Conservation (phyloP, 2,329 filamentous ascomycete genomes). For the Pseudogymnoascus sp. region DNA sequence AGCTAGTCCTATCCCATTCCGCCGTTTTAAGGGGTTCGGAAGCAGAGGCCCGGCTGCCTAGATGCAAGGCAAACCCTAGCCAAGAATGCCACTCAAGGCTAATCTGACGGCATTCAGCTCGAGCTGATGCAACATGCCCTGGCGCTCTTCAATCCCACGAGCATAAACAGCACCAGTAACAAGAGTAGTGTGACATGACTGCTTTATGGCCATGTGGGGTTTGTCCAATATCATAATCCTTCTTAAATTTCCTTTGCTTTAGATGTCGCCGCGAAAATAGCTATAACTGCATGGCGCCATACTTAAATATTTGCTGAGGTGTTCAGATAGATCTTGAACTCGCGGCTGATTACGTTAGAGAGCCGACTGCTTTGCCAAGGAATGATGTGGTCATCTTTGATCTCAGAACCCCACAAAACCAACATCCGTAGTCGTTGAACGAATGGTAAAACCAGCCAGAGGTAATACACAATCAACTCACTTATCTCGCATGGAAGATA, state of each 20-base stretch:
- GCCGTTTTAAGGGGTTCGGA: too few relatives aligned
- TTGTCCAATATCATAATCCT: not conserved
- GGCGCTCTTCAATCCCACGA: not conserved
- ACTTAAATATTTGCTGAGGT: not conserved
- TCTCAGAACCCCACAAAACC: too few relatives aligned
- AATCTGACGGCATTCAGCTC: not conserved
- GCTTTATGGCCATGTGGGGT: too few relatives aligned
- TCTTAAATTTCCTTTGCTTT: not conserved
- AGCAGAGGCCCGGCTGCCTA: too few relatives aligned
- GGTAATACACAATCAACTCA: conserved; percentile 18
- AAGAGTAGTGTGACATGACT: not conserved
- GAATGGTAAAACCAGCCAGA: too few relatives aligned
- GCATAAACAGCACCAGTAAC: not conserved
- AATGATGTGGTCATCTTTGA: too few relatives aligned
- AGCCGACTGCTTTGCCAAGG: not conserved
- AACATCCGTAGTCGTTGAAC: too few relatives aligned
- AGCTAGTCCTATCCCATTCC: too few relatives aligned
- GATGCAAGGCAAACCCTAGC: not conserved
- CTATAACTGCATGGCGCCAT: not conserved
- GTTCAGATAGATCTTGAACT: not conserved
- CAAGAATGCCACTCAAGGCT: not conserved
- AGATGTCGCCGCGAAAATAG: not conserved
- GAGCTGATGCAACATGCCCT: not conserved
- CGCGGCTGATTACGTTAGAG: not conserved
- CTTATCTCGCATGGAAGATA: conserved; percentile 21